Conservation (phyloP, 2,329 filamentous ascomycete genomes). For the Colletotrichum aenigma region DNA sequence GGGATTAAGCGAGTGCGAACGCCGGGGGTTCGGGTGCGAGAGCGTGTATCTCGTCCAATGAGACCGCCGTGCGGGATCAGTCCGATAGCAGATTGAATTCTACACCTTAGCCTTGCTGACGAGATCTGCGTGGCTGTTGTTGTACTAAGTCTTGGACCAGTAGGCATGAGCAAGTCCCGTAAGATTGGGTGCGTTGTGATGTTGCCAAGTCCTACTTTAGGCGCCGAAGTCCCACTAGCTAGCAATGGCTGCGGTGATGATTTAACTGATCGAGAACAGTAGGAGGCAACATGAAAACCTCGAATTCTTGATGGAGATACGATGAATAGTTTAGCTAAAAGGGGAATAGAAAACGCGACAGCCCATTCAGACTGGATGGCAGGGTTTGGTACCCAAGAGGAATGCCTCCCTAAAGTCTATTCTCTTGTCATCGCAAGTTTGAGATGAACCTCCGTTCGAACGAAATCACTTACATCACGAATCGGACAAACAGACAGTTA, state of each 20-base stretch:
- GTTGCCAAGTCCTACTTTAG: background rate
- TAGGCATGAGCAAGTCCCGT: background rate
- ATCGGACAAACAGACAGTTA: background rate
- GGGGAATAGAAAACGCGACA: background rate
- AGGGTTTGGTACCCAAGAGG: fast-evolving
- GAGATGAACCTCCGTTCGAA: background rate
- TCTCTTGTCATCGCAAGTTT: background rate
- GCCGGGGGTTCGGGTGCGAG: background rate
- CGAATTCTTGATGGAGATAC: background rate
- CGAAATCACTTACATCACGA: background rate
- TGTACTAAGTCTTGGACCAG: background rate
- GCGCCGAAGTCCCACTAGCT: background rate
- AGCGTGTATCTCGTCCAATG: background rate
- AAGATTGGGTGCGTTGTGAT: background rate
- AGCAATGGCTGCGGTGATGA: background rate
- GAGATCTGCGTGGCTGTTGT: background rate
- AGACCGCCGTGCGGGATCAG: background rate
- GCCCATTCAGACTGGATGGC: background rate
- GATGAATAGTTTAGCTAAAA: fast-evolving
- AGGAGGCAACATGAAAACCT: background rate
- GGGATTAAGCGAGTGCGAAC: background rate
- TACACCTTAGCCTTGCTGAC: background rate
- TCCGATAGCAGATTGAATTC: background rate
- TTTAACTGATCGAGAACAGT: background rate
- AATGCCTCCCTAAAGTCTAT: background rate